Evolutionary conservation across 768 basidiomycete species (phyloP), one percentile per base, ranked within the genome.

Genomic region (Termitomyces heimii): DNA sequence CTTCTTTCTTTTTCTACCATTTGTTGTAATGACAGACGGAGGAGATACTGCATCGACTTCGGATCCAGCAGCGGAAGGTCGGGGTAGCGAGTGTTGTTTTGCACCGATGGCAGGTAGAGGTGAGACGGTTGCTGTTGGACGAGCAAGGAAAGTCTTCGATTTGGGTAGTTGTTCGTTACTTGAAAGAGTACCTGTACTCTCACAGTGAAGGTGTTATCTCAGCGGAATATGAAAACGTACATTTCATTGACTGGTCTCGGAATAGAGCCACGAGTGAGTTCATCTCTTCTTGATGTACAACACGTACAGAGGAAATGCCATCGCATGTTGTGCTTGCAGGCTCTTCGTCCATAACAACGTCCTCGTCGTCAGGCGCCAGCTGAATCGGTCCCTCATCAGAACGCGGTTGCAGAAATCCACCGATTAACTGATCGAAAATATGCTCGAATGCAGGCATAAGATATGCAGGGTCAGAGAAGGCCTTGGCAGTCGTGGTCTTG

Each of bases 391-490:
- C 8, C 4, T 53, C 62, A 18, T 68, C 63, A 16, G 56, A 35
- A 29, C 72, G 69, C 29, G 52, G 58, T 48, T 66, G 69, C 54
- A 81, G 59, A 58, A 75, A 71, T n/a, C 67, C 61, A 8, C 63
- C 63, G 43, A 83, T 73, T 55, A 77, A 54, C 22, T 85, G 71
- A 35, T 87, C 83, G 68, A 91, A 96, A 46, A 96, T 70, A 29
- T 75, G 74, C 53, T 84, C 81, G 55, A 93, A 71, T 5, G 92
- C 83, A 14, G 93, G 91, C 67, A 88, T 78, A 47, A 90, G 78
- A 71, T 93, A 86, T 37, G 88, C 81, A 13, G 92, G 88, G 8
- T 79, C 80, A 62, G 84, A 80, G 63, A 92, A 87, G 16, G 61
- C 52, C 29, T 60, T 56, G 42, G 56, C 37, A 12, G 53, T 49